Conservation (phyloP, 257 asterid genomes). For the Osmanthus fragrans region DNA sequence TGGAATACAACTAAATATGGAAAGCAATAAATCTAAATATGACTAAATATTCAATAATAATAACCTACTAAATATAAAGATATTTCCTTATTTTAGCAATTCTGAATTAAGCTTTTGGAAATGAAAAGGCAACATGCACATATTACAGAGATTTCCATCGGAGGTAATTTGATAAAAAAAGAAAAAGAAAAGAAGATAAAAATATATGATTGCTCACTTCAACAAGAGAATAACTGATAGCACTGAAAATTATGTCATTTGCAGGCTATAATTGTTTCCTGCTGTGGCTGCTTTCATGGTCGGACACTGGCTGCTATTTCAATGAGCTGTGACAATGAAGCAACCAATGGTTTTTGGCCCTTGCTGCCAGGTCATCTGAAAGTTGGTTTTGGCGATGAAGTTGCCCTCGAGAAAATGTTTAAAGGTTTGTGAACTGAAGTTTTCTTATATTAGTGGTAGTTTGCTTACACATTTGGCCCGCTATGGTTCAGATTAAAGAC, state of each 20-base stretch:
- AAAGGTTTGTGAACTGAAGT: conserved; percentile 47
- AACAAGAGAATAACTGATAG: background rate
- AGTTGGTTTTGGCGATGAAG: conserved; percentile 83
- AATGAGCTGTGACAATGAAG: conserved; percentile 98
- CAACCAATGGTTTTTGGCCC: conserved; percentile 92
- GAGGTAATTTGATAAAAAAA: background rate
- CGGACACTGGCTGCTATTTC: conserved; percentile 91
- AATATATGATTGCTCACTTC: background rate
- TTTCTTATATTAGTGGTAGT: background rate
- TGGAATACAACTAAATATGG: too few relatives aligned
- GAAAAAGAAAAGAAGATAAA: too few relatives aligned
- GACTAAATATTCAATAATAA: too few relatives aligned
- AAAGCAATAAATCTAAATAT: too few relatives aligned
- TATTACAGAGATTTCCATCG: background rate
- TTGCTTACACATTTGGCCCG: conserved; percentile 6
- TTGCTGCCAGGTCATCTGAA: conserved; percentile 79
- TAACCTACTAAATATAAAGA: too few relatives aligned
- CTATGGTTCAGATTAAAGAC: background rate
- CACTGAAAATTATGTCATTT: conserved; percentile 13
- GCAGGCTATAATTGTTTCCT: conserved; percentile 92
- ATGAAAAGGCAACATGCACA: background rate
- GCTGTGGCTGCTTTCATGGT: conserved; percentile 99
- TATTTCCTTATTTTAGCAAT: too few relatives aligned
- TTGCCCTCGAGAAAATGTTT: conserved; percentile 73
- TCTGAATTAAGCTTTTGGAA: background rate